Conservation (phyloP, 2,329 filamentous ascomycete species). For the Penicillium vulpinum region DNA sequence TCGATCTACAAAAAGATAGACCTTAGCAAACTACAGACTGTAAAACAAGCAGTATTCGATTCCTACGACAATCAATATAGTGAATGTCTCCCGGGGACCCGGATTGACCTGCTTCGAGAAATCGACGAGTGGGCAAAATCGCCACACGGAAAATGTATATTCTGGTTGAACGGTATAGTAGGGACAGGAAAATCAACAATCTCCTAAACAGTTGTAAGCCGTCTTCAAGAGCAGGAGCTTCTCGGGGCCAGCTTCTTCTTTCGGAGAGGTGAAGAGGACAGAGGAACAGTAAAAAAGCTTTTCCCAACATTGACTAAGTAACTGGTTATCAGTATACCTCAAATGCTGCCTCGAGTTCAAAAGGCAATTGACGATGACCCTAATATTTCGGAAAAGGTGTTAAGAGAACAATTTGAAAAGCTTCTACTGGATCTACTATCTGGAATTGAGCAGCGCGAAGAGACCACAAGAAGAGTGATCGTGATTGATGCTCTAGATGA, state of each 20-base stretch:
- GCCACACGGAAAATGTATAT: too few species aligned
- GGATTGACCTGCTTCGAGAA: not conserved
- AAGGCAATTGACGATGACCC: conserved; percentile 28
- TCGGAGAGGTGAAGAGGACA: not conserved
- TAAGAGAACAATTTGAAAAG: conserved; percentile 31
- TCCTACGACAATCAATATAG: not conserved
- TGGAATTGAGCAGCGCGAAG: conserved; percentile 1
- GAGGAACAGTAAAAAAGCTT: not conserved
- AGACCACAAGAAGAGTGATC: conserved; percentile 10
- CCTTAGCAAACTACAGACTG: too few species aligned
- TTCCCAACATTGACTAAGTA: conserved; percentile 22
- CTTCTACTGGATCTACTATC: conserved; percentile 29
- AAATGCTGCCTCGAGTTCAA: conserved; percentile 23
- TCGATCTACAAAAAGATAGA: too few species aligned
- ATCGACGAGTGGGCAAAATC: too few species aligned
- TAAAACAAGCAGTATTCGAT: not conserved
- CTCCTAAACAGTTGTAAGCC: not conserved
- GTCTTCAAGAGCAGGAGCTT: not conserved
- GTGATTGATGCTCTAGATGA: conserved; percentile 36
- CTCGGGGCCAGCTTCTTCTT: conserved; percentile 2
- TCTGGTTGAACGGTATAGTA: too few species aligned
- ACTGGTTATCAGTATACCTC: conserved; percentile 35
- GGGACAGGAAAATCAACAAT: too few species aligned
- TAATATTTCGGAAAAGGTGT: conserved; percentile 25
- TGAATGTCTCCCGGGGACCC: not conserved